Conservation (phyloP, 257 asterid genomes). For the Scutellaria baicalensis region DNA sequence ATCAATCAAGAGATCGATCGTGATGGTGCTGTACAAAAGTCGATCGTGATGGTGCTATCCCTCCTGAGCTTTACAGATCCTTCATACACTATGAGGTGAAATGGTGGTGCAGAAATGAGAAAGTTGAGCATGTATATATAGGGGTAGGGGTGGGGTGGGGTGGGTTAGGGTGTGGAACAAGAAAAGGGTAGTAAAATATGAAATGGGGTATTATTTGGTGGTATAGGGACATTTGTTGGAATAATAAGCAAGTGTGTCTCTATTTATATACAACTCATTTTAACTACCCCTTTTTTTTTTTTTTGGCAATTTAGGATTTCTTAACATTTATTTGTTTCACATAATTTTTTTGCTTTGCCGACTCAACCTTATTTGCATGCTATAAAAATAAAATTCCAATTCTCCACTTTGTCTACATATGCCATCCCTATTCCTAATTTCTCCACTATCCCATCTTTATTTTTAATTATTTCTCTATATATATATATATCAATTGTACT, state of each 20-base stretch:
- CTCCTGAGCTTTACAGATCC: constrained; percentile 86
- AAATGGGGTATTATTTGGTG: constrained; percentile 2
- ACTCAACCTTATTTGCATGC: too few species aligned
- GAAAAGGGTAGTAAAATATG: background rate
- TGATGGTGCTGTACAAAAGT: constrained; percentile 37
- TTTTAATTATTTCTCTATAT: too few species aligned
- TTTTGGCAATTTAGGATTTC: too few species aligned
- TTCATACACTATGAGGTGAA: constrained; percentile 22
- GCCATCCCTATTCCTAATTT: too few species aligned
- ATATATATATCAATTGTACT: too few species aligned
- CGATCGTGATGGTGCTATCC: constrained; percentile 59
- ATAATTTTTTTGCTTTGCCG: too few species aligned
- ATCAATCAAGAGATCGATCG: background rate
- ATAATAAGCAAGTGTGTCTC: background rate
- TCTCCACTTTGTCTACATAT: too few species aligned
- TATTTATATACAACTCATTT: too few species aligned
- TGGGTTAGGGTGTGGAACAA: background rate
- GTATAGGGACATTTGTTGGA: constrained; percentile 14
- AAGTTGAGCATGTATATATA: constrained; percentile 11
- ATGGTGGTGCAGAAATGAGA: constrained; percentile 12
- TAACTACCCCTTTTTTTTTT: too few species aligned
- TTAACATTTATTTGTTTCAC: too few species aligned
- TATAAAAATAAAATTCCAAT: too few species aligned
- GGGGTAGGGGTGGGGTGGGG: background rate
- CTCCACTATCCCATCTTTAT: too few species aligned